Percentiles rank a stretch among this genome's conserved stretches.
Conservation (phyloP, 352 stramenopile species). For the Globisporangium nagaii region DNA sequence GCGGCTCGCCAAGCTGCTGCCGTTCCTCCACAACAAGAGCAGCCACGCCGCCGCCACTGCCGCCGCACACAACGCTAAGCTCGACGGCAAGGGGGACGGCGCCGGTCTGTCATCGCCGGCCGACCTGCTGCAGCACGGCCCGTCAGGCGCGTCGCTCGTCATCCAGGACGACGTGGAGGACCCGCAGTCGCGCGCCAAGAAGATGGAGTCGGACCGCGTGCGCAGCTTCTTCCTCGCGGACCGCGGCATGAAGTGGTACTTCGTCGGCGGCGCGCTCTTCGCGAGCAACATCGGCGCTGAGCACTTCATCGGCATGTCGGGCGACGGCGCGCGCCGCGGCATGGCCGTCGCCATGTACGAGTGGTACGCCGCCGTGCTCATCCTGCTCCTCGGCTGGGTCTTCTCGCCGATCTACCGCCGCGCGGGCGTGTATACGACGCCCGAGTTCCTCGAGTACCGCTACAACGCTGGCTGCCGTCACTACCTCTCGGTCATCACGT, state of each 20-base stretch:
- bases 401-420: conserved; percentile 62
- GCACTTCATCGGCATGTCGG: conserved; percentile 69
- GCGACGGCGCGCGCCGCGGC: conserved; percentile 46
- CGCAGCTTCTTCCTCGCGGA: conserved; percentile 63
- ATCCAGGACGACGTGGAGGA: conserved; percentile 13
- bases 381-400: conserved; percentile 54
- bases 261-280: conserved; percentile 53
- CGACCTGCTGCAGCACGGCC: conserved; percentile 5
- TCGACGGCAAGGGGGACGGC: no score
- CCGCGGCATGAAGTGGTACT: conserved; percentile 63
- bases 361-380: conserved; percentile 50
- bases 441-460: conserved; percentile 46
- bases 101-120: not conserved
- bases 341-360: conserved; percentile 64
- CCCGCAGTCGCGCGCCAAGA: conserved; percentile 21
- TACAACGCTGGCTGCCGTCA: conserved; percentile 42
- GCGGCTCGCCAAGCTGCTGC: conserved; percentile 7
- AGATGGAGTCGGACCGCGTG: conserved; percentile 23
- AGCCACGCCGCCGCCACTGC: not conserved
- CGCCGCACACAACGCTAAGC: not conserved
- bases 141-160: conserved; percentile 21
- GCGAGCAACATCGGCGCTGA: conserved; percentile 65
- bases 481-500: conserved; percentile 52
- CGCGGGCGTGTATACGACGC: conserved; percentile 48
- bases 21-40: conserved; percentile 6